Evolutionary conservation across 768 basidiomycete genomes (phyloP), one percentile per base, ranked within the genome.

Genomic region (Termitomyces sp.): DNA sequence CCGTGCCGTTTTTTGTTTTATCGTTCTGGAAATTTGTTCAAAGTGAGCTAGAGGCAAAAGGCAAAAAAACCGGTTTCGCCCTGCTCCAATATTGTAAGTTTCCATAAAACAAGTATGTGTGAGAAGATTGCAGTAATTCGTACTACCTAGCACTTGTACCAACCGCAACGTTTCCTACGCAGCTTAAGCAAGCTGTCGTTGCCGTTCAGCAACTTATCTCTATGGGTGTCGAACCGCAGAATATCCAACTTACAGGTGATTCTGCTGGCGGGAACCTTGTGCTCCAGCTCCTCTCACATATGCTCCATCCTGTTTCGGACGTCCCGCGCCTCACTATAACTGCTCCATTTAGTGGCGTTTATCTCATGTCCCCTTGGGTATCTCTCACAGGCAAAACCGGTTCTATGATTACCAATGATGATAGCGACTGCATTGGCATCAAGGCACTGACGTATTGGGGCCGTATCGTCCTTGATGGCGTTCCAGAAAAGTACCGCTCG

Each of bases 251-350:
- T 2, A 66, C 68, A 1, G 72, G 73, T 3, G 75, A 77, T 45
- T 77, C 76, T 7, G 76, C 76, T 9, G 74, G 74, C 12, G 74
- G 60, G 2, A 70, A 72, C 55, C 69, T 77, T 47, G 62, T 69
- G 9, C 61, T 72, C 17, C 66, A 70, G 57, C 53, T 73, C 42
- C 45, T 75, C 17, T 70, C 71, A 1, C 70, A 74, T 56, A 65
- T 71, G 15, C 70, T 75, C 4, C 74, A 73, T 57, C 74, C 74
- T 5, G 64, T 69, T 17, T 50, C 59, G 1, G 56, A 43, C 14
- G 64, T 71, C 29, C 65, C 65, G 0, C 52, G 61, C 29, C 63
- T 69, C 3, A 62, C 63, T 1, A 63, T 69, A 20, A 38, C 63
- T 7, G 53, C 57, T 0, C 67, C 68, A 4, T 57, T 76, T 29